Evolutionary conservation across 768 basidiomycete species (phyloP).

Genomic region (Podaxis sp.): DNA sequence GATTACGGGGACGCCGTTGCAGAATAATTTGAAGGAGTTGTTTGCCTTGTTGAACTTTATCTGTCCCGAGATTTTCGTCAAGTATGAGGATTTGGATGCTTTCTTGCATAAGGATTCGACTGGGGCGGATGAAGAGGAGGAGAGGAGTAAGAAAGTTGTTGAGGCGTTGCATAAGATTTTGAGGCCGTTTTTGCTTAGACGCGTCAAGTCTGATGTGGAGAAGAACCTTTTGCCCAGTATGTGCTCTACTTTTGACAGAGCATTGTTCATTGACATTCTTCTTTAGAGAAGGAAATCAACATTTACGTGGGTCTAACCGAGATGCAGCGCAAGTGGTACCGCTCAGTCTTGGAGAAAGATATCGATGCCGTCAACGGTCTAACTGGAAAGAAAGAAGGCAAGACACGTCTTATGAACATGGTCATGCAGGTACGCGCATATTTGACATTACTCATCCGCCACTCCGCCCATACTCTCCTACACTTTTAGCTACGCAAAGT

Average conservation of each 20-base stretch:
- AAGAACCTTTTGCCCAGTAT: conserved; percentile 89
- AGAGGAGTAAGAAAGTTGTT: conserved; percentile 88
- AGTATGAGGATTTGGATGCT: conserved; percentile 86
- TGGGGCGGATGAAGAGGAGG: conserved; percentile 64
- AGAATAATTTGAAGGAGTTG: conserved; percentile 95
- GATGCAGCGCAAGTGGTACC: conserved; percentile 99
- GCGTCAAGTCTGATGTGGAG: conserved; percentile 97
- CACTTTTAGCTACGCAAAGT: conserved; percentile 65
- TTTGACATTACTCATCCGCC: not conserved
- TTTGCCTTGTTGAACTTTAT: conserved; percentile 94
- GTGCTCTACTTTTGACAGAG: not conserved
- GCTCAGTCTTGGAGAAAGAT: conserved; percentile 93
- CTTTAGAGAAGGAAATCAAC: conserved; percentile 93
- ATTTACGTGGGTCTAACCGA: conserved; percentile 96
- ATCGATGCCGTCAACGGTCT: conserved; percentile 98
- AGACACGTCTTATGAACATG: conserved; percentile 96
- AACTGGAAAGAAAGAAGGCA: conserved; percentile 97
- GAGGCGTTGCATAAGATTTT: conserved; percentile 97
- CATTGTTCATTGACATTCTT: not conserved
- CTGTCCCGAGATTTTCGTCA: conserved; percentile 92
- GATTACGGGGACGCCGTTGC: conserved; percentile 95
- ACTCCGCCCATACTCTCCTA: not conserved
- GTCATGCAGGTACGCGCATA: conserved; percentile 80
- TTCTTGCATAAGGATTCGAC: conserved; percentile 89
- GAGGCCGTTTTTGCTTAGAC: conserved; percentile 86